Evolutionary conservation across 2,329 filamentous ascomycete genomes (phyloP).

Genomic region (Hypoxylon sp.): DNA sequence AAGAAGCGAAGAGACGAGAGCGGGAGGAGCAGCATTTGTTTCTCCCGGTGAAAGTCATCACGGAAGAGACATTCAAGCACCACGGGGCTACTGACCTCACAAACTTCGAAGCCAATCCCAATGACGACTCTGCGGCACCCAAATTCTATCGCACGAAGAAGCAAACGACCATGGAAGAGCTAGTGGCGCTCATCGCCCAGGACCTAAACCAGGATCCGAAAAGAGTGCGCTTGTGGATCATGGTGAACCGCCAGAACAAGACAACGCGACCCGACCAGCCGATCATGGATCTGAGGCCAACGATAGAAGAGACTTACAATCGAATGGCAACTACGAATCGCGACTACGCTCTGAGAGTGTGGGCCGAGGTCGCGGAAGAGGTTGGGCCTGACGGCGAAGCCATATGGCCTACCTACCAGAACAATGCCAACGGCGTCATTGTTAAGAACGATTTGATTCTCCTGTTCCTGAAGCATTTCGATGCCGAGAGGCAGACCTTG

Average conservation of each 20-base stretch:
- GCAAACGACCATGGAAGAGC: constrained; percentile 77
- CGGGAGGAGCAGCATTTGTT: constrained; percentile 95
- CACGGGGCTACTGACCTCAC: constrained; percentile 88
- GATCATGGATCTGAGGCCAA: constrained; percentile 78
- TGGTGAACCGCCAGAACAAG: constrained; percentile 99
- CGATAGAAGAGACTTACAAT: constrained; percentile 72
- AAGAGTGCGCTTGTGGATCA: constrained; percentile 86
- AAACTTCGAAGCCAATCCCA: constrained; percentile 66
- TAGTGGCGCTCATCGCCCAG: constrained; percentile 73
- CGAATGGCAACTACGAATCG: constrained; percentile 62
- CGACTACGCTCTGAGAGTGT: constrained; percentile 80
- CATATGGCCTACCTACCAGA: constrained; percentile 72
- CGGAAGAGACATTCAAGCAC: constrained; percentile 78
- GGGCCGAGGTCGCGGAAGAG: constrained; percentile 80
- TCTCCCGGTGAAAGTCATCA: constrained; percentile 82
- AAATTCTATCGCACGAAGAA: constrained; percentile 76
- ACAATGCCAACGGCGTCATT: constrained; percentile 63
- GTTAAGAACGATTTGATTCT: constrained; percentile 73
- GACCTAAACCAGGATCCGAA: constrained; percentile 74
- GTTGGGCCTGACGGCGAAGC: constrained; percentile 72
- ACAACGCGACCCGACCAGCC: constrained; percentile 91
- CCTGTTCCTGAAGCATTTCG: constrained; percentile 92
- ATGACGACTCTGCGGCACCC: constrained; percentile 71
- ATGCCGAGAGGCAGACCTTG: constrained; percentile 77
- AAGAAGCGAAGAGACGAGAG: constrained; percentile 83